phyloP scores from a whole-genome alignment of 345 rosid genomes.

The Dipteronia dyeriana region DNA sequence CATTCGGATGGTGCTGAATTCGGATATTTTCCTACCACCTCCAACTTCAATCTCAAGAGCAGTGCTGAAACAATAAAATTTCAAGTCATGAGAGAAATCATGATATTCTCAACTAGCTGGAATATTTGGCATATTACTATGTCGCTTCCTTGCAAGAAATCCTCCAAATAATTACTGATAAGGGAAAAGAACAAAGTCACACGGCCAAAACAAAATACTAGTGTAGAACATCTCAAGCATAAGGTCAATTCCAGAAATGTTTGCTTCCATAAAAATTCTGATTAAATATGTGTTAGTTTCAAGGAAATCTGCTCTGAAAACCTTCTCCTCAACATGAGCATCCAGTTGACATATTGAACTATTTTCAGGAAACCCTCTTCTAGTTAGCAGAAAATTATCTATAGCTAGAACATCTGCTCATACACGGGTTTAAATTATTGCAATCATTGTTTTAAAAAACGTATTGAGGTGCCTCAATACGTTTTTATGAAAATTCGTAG shows the following conservation, averaged over 20 bases:
- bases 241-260: not conserved
- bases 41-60: conserved; percentile 90
- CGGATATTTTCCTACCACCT: conserved; percentile 88
- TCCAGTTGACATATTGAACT: not conserved
- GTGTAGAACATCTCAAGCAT: not conserved
- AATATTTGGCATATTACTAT: not conserved
- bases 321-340: not conserved
- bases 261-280: not conserved
- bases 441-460: too few species aligned
- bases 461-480: too few species aligned
- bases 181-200: not conserved
- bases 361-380: not conserved
- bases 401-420: not conserved
- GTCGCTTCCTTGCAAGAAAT: not conserved
- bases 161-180: not conserved
- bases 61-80: conserved; percentile 49
- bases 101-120: conserved; percentile 5
- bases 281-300: not conserved
- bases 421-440: not conserved
- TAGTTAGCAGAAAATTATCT: not conserved
- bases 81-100: conserved; percentile 6
- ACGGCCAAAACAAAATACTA: conserved; percentile 2
- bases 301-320: not conserved
- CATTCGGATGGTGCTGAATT: conserved; percentile 80
- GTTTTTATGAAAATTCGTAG: too few species aligned